Percentiles rank a stretch among this genome's conserved stretches.
Evolutionary conservation across 495 filamentous ascomycete genomes (phyloP).

Genomic region (Hypoxylon fuscum): DNA sequence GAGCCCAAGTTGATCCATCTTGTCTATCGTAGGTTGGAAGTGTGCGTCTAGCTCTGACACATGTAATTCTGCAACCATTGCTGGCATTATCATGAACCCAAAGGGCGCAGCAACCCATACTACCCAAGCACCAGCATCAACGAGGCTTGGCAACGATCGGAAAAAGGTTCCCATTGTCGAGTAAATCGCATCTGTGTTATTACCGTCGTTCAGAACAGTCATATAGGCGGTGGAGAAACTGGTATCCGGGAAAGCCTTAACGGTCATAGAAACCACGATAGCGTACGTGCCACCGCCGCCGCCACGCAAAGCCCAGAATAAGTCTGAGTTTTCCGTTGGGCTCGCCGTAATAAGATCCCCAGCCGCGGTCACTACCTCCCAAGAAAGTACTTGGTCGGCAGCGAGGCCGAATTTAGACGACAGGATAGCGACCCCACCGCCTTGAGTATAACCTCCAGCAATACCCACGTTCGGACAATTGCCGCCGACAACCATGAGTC

Average conservation of each 20-base stretch:
- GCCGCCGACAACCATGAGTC: slow-evolving; percentile 57
- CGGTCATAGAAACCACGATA: slow-evolving; percentile 54
- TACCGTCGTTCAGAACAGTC: not conserved
- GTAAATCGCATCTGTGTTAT: slow-evolving; percentile 3
- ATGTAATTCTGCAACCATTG: slow-evolving; percentile 10
- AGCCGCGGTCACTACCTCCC: slow-evolving; percentile 58
- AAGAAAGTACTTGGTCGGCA: slow-evolving; percentile 55
- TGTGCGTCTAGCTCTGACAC: slow-evolving; percentile 7
- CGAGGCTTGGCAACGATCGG: slow-evolving; percentile 7
- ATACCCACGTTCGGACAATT: slow-evolving; percentile 58
- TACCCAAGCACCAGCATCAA: slow-evolving; percentile 15
- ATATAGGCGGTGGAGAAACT: not conserved
- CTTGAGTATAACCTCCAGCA: slow-evolving; percentile 62
- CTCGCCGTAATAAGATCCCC: slow-evolving; percentile 57
- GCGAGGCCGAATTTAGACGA: slow-evolving; percentile 54
- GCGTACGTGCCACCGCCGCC: slow-evolving; percentile 63
- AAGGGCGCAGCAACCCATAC: slow-evolving; percentile 22
- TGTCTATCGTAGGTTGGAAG: slow-evolving; percentile 7
- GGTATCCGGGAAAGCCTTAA: slow-evolving; percentile 45
- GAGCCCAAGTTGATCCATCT: slow-evolving; percentile 18
- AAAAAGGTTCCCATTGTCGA: slow-evolving; percentile 14
- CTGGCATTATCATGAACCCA: slow-evolving; percentile 19
- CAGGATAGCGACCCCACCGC: slow-evolving; percentile 47
- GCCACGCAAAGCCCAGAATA: slow-evolving; percentile 67
- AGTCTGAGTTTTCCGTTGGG: slow-evolving; percentile 53